Base-by-base conservation (phyloP, 129 eudicot genomes). In the Artemisia tridentata region DNA sequence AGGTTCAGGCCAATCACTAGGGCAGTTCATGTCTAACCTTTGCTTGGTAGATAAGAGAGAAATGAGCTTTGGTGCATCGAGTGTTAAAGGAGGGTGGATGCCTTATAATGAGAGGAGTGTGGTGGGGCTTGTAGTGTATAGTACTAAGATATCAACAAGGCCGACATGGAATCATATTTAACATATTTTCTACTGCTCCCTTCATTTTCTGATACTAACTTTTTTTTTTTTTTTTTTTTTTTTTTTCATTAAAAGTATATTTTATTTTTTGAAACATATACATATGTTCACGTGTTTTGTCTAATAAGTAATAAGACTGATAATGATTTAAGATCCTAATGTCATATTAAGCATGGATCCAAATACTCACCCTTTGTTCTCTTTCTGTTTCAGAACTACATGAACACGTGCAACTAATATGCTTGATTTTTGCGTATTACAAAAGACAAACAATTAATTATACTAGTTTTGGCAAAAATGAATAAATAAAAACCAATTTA, bases 1-100 rank as follows among this genome's bases (percentile, higher is more conserved):
- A 0, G 93, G 97, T 69, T 88, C 97, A 0, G 92, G 96, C 97
- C 97, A 91, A 14, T 60, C 86, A 4, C 58, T 43, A 1, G 75
- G 67, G 50, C 75, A 50, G 48, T 49, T 85, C 84, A 82, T 89
- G 68, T 41, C 46, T 62, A 45, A 20, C 1, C 20, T 14, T 17
- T 7, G 59, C 15, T 49, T 49, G 48, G 65, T 50, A 23, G 69
- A 60, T 68, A 6, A 46, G 21, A 59, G 64, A 49, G 46, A 51
- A 38, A 68, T 68, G 63, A 48, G 68, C 29, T 68, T 61, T 23
- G 41, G 63, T 34, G 69, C 38, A 20, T 67, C 1, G 63, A 68
- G 80, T 31, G 63, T 69, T 60, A 45, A 46, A 52, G 50, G 63
- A 75, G 51, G 16, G 45, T 56, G 63, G 62, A 43, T 76, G 68